A percentile compares a stretch with the other conserved stretches of the same genome.
Evolutionary conservation across 2,329 filamentous ascomycete species (phyloP).

Genomic region (Colletotrichum cereale): DNA sequence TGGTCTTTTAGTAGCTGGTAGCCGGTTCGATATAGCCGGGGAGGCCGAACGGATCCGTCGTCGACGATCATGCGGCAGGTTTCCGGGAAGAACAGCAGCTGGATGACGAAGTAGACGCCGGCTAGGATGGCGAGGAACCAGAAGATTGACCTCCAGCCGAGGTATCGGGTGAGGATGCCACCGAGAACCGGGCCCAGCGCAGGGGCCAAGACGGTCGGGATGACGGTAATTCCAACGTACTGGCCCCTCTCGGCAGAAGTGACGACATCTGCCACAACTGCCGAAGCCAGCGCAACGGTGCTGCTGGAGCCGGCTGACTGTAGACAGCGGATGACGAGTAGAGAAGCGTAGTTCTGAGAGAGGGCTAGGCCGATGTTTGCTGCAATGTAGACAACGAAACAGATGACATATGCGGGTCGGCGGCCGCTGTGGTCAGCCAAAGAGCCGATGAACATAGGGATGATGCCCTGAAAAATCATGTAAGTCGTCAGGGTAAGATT

Average conservation of each 20-base stretch:
- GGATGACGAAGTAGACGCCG: conserved; percentile 51
- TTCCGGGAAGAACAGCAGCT: conserved; percentile 59
- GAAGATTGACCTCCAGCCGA: conserved; percentile 58
- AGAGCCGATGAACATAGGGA: conserved; percentile 63
- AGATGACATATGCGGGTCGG: conserved; percentile 52
- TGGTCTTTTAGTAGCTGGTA: conserved; percentile 44
- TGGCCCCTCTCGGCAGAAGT: conserved; percentile 62
- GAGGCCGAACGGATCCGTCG: conserved; percentile 62
- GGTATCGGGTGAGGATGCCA: conserved; percentile 53
- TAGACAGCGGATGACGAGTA: conserved; percentile 71
- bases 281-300: conserved; percentile 70
- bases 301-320: conserved; percentile 69
- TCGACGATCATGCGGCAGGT: conserved; percentile 62
- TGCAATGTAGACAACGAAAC: conserved; percentile 50
- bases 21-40: conserved; percentile 51
- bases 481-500: conserved; percentile 68
- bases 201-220: conserved; percentile 59
- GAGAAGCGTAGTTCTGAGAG: conserved; percentile 60
- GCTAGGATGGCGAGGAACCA: conserved; percentile 50
- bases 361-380: conserved; percentile 63
- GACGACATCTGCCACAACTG: conserved; percentile 73
- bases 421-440: conserved; percentile 58
- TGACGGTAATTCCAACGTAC: conserved; percentile 55
- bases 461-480: conserved; percentile 71
- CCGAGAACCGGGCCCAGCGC: conserved; percentile 58